These are phyloP conservation scores for Naganishia sp. DNA, from an alignment of 1,284 basidiomycete species.

Conservation along the genomic window DNA sequence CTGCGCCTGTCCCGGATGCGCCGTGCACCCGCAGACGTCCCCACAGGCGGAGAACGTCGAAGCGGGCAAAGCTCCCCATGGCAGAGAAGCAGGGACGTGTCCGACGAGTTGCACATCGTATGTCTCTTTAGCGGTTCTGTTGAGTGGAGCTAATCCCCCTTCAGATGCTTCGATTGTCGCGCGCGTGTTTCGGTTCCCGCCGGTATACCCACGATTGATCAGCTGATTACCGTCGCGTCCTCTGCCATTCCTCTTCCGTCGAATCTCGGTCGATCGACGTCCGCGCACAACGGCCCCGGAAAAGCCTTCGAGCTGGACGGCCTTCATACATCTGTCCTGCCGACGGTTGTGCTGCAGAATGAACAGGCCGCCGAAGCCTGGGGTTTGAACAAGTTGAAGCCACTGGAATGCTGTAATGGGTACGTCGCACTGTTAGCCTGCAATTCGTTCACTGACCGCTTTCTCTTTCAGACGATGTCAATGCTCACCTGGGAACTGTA, in stretches of 20 bases:
- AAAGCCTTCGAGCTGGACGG: conserved; percentile 40
- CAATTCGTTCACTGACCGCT: background rate
- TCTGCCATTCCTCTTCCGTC: conserved; percentile 43
- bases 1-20: conserved; percentile 53
- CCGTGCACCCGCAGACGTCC: conserved; percentile 43
- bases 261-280: background rate
- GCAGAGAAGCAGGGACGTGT: conserved; percentile 27
- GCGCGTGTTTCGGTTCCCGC: conserved; percentile 48
- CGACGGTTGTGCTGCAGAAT: conserved; percentile 41
- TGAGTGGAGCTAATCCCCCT: background rate
- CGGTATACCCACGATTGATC: conserved; percentile 49
- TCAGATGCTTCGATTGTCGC: conserved; percentile 45
- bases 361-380: conserved; percentile 45
- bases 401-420: conserved; percentile 54
- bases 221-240: conserved; percentile 50
- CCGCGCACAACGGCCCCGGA: conserved; percentile 32
- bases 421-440: conserved; percentile 6
- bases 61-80: background rate
- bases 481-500: conserved; percentile 50
- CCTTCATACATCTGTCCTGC: conserved; percentile 46
- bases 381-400: conserved; percentile 50
- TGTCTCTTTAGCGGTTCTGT: background rate
- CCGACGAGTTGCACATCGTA: conserved; percentile 35
- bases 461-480: conserved; percentile 42
- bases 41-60: background rate